Evolutionary conservation across 805 yeast species (phyloP).

Genomic region (Komagataella populi): DNA sequence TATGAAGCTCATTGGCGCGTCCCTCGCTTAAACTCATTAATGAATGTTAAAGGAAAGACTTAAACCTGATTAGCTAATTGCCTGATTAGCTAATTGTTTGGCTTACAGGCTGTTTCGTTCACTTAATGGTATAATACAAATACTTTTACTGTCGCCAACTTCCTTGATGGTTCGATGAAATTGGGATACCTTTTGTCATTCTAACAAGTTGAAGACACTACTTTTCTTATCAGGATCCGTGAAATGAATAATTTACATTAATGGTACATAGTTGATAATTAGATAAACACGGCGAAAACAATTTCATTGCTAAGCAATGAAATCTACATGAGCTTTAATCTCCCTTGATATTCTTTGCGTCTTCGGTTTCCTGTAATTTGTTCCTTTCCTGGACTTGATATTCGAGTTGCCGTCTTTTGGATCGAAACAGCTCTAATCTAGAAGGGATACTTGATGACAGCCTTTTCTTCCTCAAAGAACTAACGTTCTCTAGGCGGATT

Average conservation of each 20-base stretch:
- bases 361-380: background rate
- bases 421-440: background rate
- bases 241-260: background rate
- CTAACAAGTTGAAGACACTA: no score
- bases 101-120: no score
- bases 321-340: background rate
- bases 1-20: slow-evolving; percentile 5
- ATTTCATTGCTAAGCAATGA: background rate
- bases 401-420: background rate
- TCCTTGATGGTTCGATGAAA: no score
- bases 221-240: no score
- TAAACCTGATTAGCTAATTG: no score
- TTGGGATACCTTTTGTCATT: no score
- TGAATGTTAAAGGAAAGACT: no score
- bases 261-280: background rate
- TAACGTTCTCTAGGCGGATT: slow-evolving; percentile 13
- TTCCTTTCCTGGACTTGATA: background rate
- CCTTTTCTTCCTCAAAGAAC: slow-evolving; percentile 1
- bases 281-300: background rate
- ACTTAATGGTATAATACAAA: no score
- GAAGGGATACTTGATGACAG: background rate
- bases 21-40: background rate
- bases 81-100: no score
- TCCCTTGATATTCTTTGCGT: background rate
- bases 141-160: no score